Base-by-base conservation (phyloP, 768 basidiomycete species). In the Dioszegia crocea region DNA sequence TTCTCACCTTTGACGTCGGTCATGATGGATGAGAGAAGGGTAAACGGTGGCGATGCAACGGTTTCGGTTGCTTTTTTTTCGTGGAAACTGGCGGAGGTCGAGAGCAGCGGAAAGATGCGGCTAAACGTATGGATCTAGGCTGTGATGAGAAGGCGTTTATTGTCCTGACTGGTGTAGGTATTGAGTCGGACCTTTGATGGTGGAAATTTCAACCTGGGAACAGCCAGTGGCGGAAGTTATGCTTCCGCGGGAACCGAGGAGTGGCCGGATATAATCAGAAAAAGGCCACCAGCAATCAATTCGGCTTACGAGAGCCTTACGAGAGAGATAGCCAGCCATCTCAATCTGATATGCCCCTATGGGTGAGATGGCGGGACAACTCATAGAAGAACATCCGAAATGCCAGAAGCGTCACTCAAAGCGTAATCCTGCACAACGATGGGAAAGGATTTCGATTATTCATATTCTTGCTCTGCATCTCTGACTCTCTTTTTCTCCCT, bases 1-100 rank as follows among this genome's bases (percentile, higher is more conserved):
- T 51, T 33, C 11, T 54, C 52, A 23, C 11, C 26, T 41, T 24
- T 54, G 38, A 26, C 26, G 38, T 53, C 51, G 51, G 51, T 12
- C 51, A 53, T 41, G 27, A 26, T 43, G 39, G 26, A 41, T 43
- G 40, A 21, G n/a, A 17, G 21, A 17, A 19, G 40, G n/a, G 8
- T 17, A 21, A 43, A 23, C 26, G 45, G 21, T 4, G 4, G 45
- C 9, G 8, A 4, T n/a, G 14, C 8, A 23, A 27, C 24, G 8
- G 40, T 43, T 17, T 43, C n/a, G 4, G 16, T 4, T 31, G 49
- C 27, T 6, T 17, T 10, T 23, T 29, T 19, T 14, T 6, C 33
- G 6, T 6, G 33, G 14, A 33, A 14, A 33, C 33, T 33, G 6
- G 33, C 33, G n/a, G n/a, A n/a, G n/a, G n/a, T n/a, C n/a, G n/a